phyloP scores from a whole-genome alignment of 2,329 filamentous ascomycete genomes.

The Coniochaeta ligniaria region DNA sequence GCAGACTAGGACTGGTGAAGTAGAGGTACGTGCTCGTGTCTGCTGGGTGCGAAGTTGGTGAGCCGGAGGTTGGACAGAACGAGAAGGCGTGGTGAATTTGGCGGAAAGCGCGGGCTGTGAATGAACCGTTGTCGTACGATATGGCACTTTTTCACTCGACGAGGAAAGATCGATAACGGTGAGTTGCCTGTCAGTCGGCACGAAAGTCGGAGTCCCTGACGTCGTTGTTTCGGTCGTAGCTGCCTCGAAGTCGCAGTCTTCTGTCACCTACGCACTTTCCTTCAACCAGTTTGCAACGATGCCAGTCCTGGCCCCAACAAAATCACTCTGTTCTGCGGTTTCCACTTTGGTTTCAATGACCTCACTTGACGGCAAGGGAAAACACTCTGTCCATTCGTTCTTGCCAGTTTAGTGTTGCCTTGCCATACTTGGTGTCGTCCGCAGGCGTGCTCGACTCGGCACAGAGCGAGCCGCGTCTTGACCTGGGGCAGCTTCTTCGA shows the following conservation, averaged over 20 bases:
- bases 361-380: background rate
- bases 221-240: background rate
- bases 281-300: background rate
- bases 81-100: background rate
- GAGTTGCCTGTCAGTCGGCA: background rate
- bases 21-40: background rate
- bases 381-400: background rate
- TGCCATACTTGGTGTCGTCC: background rate
- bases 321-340: background rate
- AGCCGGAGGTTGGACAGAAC: background rate
- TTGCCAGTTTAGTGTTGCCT: background rate
- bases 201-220: background rate
- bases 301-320: background rate
- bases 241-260: background rate
- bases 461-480: background rate
- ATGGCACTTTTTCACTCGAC: background rate
- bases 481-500: background rate
- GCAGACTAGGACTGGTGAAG: background rate
- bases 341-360: background rate
- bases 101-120: background rate
- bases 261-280: background rate
- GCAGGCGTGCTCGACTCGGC: background rate
- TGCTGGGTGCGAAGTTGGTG: background rate
- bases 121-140: background rate
- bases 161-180: background rate